Evolutionary conservation across 1,139 yeast species (phyloP).

Genomic region (Geotrichum citri-aurantii): DNA sequence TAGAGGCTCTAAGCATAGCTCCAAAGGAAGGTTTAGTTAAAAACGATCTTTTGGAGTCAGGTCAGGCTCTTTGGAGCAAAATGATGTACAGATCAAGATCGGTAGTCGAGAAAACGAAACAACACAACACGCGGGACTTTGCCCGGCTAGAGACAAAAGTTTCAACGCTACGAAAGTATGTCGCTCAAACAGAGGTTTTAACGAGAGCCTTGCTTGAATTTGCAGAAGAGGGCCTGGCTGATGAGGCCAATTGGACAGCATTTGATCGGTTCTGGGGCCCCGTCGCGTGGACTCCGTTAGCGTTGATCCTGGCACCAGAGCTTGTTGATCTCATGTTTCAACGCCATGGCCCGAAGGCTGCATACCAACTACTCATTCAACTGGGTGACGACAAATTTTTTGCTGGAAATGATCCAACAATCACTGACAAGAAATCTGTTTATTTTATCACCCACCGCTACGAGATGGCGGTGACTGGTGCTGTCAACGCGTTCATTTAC

Average conservation of each 20-base stretch:
- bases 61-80: neutral
- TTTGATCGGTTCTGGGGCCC: conserved; percentile 13
- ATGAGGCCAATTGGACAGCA: neutral
- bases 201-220: neutral
- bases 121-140: neutral
- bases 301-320: conserved; percentile 5
- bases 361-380: neutral
- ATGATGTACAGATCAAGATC: neutral
- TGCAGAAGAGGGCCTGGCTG: neutral
- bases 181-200: neutral
- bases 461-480: neutral
- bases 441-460: neutral
- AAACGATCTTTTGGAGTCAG: neutral
- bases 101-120: neutral
- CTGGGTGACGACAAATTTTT: neutral
- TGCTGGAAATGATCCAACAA: conserved; percentile 7
- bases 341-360: neutral
- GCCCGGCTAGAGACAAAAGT: neutral
- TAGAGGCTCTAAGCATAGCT: neutral
- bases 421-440: conserved; percentile 1
- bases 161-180: neutral
- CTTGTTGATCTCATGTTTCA: neutral
- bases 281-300: conserved; percentile 3
- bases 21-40: neutral
- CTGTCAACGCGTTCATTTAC: neutral